Percentiles rank a stretch among this genome's conserved stretches.
phyloP scores from a whole-genome alignment of 139 green algal genomes.

The Closterium sp. region DNA sequence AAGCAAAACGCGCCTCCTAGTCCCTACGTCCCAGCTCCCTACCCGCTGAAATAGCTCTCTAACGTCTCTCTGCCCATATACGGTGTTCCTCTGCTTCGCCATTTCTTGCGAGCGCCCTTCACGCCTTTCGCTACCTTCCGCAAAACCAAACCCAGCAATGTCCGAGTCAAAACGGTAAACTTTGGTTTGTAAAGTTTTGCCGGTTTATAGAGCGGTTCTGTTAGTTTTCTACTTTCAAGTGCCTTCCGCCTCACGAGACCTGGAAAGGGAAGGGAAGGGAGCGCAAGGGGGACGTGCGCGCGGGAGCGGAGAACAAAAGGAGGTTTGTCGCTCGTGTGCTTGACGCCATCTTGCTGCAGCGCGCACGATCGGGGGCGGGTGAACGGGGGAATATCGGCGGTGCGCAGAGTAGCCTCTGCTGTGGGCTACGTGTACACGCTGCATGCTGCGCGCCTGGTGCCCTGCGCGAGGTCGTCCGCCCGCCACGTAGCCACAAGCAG shows the following conservation, averaged over 20 bases:
- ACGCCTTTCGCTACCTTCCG: neutral
- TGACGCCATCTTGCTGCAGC: neutral
- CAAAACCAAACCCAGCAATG: neutral
- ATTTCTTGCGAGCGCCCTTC: neutral
- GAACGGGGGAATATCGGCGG: neutral
- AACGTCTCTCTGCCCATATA: neutral
- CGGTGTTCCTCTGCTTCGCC: too few relatives aligned
- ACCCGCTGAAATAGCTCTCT: neutral
- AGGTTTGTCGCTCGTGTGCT: neutral
- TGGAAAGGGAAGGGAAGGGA: neutral
- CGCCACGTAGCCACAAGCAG: neutral
- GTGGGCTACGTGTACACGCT: neutral
- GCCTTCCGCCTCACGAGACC: neutral
- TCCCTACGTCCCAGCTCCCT: too few relatives aligned
- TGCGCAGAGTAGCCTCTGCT: neutral
- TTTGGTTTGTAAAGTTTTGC: too few relatives aligned
- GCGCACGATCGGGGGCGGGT: neutral
- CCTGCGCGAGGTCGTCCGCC: neutral
- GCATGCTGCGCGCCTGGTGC: neutral
- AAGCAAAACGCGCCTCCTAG: neutral
- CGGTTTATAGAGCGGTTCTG: too few relatives aligned
- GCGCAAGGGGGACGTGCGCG: too few relatives aligned
- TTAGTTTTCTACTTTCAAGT: too few relatives aligned
- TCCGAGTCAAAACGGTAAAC: too few relatives aligned
- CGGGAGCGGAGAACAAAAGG: too few relatives aligned